Base-by-base conservation (phyloP, 2,329 filamentous ascomycete genomes). In the Elsinoe necatrix region DNA sequence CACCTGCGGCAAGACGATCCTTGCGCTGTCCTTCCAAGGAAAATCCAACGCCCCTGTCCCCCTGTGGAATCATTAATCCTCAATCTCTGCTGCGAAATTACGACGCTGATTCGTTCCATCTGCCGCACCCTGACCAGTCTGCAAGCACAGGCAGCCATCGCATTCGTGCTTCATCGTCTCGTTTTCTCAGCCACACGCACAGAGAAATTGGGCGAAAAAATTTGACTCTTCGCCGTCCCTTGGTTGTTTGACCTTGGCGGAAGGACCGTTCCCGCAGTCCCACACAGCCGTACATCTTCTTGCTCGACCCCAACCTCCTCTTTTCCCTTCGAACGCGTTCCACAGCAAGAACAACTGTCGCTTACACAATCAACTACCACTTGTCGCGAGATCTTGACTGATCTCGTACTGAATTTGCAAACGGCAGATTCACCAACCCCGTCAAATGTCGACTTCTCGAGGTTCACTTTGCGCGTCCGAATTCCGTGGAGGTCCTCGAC, bases 271-370 rank as follows among this genome's bases (percentile, higher is more conserved):
- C 45, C 45, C 45, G 45, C 29, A 34, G 25, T 52, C 31, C 48
- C 25, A 29, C 48, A 29, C 48, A 23, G 16, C 31, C 20, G 14
- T 34, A 23, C 29, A 35, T 34, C 29, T 52, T 25, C 29, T 21
- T 34, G 16, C 45, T 35, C 18, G 25, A 35, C 45, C 43, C 48
- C 48, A 52, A 52, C 48, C 48, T 34, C 54, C 41, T 56, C 54
- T 47, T 48, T 56, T 37, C 41, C 41, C 54, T 48, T 56, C 42
- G 37, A 56, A 56, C 39, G 54, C 54, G 54, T 56, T 56, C 54
- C 37, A 42, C n/a, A 47, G 45, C 54, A 48, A 54, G 41, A 11
- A 39, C 29, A 52, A 35, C 29, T 39, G 34, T 34, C 54, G 25
- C 41, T 47, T 48, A 56, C 54, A 42, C 41, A 34, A 12, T 34